Base-by-base conservation (phyloP, 345 rosid genomes). In the Populus ilicifolia region DNA sequence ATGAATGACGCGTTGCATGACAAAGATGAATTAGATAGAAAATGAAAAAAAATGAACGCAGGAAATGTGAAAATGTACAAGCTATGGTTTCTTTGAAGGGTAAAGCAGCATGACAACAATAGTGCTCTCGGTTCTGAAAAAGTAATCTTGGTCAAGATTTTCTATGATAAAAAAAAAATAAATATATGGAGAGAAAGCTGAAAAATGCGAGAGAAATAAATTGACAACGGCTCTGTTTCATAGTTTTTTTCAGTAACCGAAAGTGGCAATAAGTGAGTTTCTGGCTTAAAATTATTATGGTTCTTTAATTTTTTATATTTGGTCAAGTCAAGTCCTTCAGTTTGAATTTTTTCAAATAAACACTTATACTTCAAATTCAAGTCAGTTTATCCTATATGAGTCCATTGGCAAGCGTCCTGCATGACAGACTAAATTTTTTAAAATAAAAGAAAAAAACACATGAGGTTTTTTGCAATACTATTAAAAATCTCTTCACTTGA, bases 181-280 rank as follows among this genome's bases (percentile, higher is more conserved):
- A 46, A 27, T 18, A 67, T 29, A 25, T 23, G 23, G 61, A 27
- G 23, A 67, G 17, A 2, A 27, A 67, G 16, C 39, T 14, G 41
- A 70, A 78, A 77, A 78, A 62, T 20, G 62, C 21, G 62, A 35
- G 38, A 21, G 68, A 23, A 30, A 64, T 64, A 59, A 59, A 59
- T 44, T 14, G 62, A 12, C 41, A 86, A 86, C 85, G 76, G 88
- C 80, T 73, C 80, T 75, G 66, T 71, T 52, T 72, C 50, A n/a
- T 71, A 69, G 7, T 11, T 30, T 18, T 36, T 59, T 71, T 39
- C 18, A 59, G 79, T 83, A 74, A 75, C 80, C 70, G 84, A 83
- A 82, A 68, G 56, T 75, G 62, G 64, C 23, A 23, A 9, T 3
- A 25, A 1, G 13, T n/a, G 63, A 5, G 59, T 59, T 59, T 59